Evolutionary conservation across 2,329 filamentous ascomycete genomes (phyloP), one percentile per base, ranked within the genome.

Genomic region (Hypocrella siamensis): DNA sequence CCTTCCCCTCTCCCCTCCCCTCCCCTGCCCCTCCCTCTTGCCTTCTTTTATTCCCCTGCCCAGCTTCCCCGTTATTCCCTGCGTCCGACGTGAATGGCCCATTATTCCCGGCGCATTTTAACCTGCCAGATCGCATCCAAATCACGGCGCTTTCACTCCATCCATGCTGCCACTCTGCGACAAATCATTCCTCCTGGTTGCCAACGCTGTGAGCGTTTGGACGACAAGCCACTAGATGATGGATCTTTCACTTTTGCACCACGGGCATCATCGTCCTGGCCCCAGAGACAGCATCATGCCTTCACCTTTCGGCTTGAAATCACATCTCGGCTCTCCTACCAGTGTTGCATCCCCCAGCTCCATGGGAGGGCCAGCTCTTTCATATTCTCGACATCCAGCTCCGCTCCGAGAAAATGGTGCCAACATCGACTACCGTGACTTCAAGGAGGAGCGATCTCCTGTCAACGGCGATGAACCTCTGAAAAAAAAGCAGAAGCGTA

Each of bases 401-500:
- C 24, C 27, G 15, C 32, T 31, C 10, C 14, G 25, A 26, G 32
- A 39, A 22, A 26, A 27, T 15, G 32, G 14, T 17, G 31, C 34
- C n/a, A 36, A 37, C 17, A 14, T 42, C 37, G 33, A 37, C 35
- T 38, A 38, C 21, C 36, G 26, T 16, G 33, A 38, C 12, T 16
- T 34, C 21, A 34, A 21, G 17, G 35, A 28, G 24, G 35, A 35
- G 15, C 28, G 5, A 31, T 35, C 35, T 5, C 36, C 34, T 22
- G 42, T 42, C 35, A 36, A 34, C 35, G 45, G 39, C n/a, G 49
- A 51, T 22, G 53, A 59, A 27, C 64, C 60, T n/a, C 48, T 58
- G 9, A 66, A 58, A 51, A 81, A 80, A 60, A 83, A 79, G 56
- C 80, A 86, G 57, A 85, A 80, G 59, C 71, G 81, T 30, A 88